These are phyloP conservation scores for Borovskyia barvae DNA, from an alignment of 208 protist species.

Conservation along the genomic window DNA sequence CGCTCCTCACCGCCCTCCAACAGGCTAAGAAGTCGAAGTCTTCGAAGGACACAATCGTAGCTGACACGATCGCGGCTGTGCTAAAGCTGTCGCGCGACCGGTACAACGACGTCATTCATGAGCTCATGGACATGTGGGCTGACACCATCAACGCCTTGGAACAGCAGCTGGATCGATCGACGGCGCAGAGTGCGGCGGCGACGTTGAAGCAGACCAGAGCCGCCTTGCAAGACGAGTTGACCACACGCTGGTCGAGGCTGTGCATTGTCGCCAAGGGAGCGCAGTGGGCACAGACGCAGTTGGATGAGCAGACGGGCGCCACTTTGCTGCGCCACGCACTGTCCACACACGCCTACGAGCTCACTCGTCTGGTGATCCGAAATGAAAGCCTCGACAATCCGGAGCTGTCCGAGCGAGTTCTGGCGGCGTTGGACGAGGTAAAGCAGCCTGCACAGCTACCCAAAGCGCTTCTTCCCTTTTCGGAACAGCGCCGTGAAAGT, in stretches of 20 bases:
- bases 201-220: conserved; percentile 38
- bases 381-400: conserved; percentile 65
- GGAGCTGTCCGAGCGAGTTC: conserved; percentile 37
- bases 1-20: conserved; percentile 18
- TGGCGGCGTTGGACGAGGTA: conserved; percentile 31
- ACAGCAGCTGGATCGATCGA: conserved; percentile 26
- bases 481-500: conserved; percentile 27
- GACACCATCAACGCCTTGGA: conserved; percentile 33
- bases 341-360: conserved; percentile 27
- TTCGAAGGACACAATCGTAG: not conserved
- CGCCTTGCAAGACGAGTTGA: conserved; percentile 38
- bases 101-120: conserved; percentile 36
- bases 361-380: conserved; percentile 42
- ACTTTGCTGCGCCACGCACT: conserved; percentile 43
- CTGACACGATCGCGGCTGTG: conserved; percentile 19
- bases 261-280: conserved; percentile 44
- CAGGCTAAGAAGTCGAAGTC: conserved; percentile 9
- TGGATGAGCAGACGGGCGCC: conserved; percentile 36
- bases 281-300: conserved; percentile 43
- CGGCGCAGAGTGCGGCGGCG: conserved; percentile 30
- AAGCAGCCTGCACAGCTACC: conserved; percentile 23
- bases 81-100: conserved; percentile 30
- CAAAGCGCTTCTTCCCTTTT: conserved; percentile 42
- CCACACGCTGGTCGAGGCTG: conserved; percentile 43
- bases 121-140: conserved; percentile 35